phyloP scores from a whole-genome alignment of 192 early-diverging fungal genomes.

The Helicostylum pulchrum region DNA sequence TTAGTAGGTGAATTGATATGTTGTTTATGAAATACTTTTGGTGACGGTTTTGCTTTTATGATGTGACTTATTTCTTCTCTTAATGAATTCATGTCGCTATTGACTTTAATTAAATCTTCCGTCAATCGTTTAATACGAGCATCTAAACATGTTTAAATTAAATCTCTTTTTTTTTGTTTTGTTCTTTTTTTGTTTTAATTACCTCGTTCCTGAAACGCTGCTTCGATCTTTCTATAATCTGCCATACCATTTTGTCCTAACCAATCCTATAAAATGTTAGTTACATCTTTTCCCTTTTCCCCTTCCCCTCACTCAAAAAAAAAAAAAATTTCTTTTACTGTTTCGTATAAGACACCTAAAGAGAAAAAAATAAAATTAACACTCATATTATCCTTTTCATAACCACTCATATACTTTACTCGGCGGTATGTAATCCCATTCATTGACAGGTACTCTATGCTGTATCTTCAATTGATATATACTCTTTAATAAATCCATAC shows the following conservation, averaged over 20 bases:
- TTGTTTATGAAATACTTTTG: slow-evolving; percentile 11
- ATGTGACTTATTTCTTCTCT: slow-evolving; percentile 40
- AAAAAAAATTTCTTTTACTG: slow-evolving; percentile 34
- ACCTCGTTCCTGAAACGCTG: slow-evolving; percentile 48
- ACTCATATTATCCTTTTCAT: neutral
- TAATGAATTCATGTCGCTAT: slow-evolving; percentile 38
- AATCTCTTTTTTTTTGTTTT: neutral
- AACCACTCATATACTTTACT: slow-evolving; percentile 39
- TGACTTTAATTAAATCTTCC: slow-evolving; percentile 40
- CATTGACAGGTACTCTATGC: slow-evolving; percentile 74
- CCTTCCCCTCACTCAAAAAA: neutral
- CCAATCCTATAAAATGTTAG: slow-evolving; percentile 35
- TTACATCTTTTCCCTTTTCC: neutral
- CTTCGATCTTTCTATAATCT: slow-evolving; percentile 47
- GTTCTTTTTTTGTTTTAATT: neutral
- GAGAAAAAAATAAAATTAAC: neutral
- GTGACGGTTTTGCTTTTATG: slow-evolving; percentile 35
- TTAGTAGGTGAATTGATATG: slow-evolving; percentile 12
- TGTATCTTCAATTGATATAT: slow-evolving; percentile 83
- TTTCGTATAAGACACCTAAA: slow-evolving; percentile 57
- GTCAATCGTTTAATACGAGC: slow-evolving; percentile 36
- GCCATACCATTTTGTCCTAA: slow-evolving; percentile 42
- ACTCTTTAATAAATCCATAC: slow-evolving; percentile 85
- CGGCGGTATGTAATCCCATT: slow-evolving; percentile 83
- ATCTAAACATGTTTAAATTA: slow-evolving; percentile 18